Evolutionary conservation across 176 grass and related monocot species (phyloP), one percentile per base, ranked within the genome.

Genomic region (Oryza meyeriana): DNA sequence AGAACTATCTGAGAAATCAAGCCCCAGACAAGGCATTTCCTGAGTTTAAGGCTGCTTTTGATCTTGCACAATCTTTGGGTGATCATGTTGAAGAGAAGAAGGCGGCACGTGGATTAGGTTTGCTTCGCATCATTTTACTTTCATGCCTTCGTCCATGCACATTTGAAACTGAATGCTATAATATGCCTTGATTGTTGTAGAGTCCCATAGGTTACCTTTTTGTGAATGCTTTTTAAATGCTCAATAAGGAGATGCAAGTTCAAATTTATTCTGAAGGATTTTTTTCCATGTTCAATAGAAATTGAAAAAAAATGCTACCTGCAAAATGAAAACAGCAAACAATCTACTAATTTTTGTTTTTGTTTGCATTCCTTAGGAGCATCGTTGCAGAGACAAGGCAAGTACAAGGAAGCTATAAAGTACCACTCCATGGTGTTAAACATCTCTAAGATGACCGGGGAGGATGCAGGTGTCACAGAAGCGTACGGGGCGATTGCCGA

Each of bases 81-180:
- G 96, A 98, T 89, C 88, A 98, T 77, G 90, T 98, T 55, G 93
- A 98, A 84, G 85, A 93, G 82, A 98, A 95, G 89, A 98, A 98
- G 58, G 96, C 96, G 6, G 87, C 93, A 69, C 81, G 92, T 86
- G 95, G 95, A 84, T 82, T 98, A 93, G 95, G 95, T 97, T 58
- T 64, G 80, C 55, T 77, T 83, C 14, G 27, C 47, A 4, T 55
- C 44, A 76, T 57, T 59, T 63, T 69, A 41, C 1, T 71, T 85
- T 68, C 33, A 27, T 76, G 11, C 5, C 61, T 80, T 75, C 22
- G 75, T 24, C 8, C 6, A 45, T 4, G 12, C 20, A 71, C 52
- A 77, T 70, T 39, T 24, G 12, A 71, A 47, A 76, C 1, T 82
- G 36, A 38, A 10, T 30, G 57, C 1, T 59, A 71, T 48, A 25